phyloP scores from a whole-genome alignment of 257 asterid species.

The Solanum medicagineum region DNA sequence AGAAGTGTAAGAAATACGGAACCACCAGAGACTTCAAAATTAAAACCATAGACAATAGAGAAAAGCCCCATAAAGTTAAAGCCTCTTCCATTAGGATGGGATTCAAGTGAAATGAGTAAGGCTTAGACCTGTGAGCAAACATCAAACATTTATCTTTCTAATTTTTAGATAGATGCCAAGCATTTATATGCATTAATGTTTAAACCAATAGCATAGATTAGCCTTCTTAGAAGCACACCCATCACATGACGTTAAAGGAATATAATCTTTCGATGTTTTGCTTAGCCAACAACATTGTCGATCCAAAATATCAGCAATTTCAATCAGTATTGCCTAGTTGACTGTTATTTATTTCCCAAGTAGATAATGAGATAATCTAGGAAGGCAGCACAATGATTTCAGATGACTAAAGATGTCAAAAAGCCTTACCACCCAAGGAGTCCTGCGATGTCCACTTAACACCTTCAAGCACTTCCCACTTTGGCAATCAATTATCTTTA shows the following conservation, averaged over 20 bases:
- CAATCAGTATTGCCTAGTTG: neutral
- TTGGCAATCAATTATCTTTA: conserved; percentile 82
- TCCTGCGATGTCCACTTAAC: conserved; percentile 94
- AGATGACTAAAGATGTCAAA: conserved; percentile 5
- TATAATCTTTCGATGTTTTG: neutral
- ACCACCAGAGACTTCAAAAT: neutral
- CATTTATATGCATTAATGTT: neutral
- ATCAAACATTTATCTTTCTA: neutral
- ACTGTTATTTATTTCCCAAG: neutral
- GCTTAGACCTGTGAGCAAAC: neutral
- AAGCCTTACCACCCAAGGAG: conserved; percentile 97
- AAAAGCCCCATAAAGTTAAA: neutral
- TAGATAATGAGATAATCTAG: neutral
- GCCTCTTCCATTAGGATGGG: neutral
- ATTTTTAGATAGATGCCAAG: neutral
- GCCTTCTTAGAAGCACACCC: neutral
- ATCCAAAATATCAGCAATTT: neutral
- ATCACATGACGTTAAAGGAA: neutral
- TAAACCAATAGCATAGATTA: neutral
- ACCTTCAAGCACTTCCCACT: conserved; percentile 91
- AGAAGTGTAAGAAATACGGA: neutral
- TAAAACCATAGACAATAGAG: neutral
- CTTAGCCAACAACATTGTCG: neutral
- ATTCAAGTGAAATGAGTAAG: neutral
- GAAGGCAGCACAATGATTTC: neutral